Evolutionary conservation across 2,329 filamentous ascomycete genomes (phyloP).

Genomic region (Tolypocladium guangdongense): DNA sequence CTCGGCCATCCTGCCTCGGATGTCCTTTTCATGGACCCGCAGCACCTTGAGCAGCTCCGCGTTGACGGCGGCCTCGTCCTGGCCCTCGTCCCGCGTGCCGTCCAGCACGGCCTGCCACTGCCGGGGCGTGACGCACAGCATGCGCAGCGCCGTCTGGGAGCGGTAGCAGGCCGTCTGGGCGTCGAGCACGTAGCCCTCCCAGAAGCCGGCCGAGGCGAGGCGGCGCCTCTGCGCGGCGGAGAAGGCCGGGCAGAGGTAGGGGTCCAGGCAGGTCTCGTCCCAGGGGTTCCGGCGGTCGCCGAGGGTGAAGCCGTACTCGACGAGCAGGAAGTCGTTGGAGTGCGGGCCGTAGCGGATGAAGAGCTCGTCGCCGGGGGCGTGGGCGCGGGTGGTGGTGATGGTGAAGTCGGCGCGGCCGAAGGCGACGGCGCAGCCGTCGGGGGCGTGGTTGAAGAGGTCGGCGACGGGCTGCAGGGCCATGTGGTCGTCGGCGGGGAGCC

Average conservation of each 20-base stretch:
- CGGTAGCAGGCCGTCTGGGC: slow-evolving; percentile 39
- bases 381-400: slow-evolving; percentile 38
- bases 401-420: slow-evolving; percentile 41
- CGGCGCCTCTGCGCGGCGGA: slow-evolving; percentile 19
- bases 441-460: slow-evolving; percentile 56
- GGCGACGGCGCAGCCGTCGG: slow-evolving; percentile 39
- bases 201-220: slow-evolving; percentile 36
- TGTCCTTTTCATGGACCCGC: slow-evolving; percentile 21
- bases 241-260: slow-evolving; percentile 31
- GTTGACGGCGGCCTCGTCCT: slow-evolving; percentile 28
- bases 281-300: slow-evolving; percentile 33
- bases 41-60: slow-evolving; percentile 26
- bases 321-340: slow-evolving; percentile 58
- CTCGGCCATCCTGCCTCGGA: slow-evolving; percentile 17
- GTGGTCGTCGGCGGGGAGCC: slow-evolving; percentile 39
- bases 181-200: slow-evolving; percentile 42
- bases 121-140: slow-evolving; percentile 20
- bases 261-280: slow-evolving; percentile 39
- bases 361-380: slow-evolving; percentile 50
- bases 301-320: slow-evolving; percentile 51
- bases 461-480: slow-evolving; percentile 62
- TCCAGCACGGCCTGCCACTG: slow-evolving; percentile 36
- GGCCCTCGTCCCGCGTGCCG: slow-evolving; percentile 33
- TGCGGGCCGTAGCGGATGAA: slow-evolving; percentile 60
- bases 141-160: slow-evolving; percentile 41